A percentile compares a stretch with the other conserved stretches of the same genome.
phyloP scores from a whole-genome alignment of 2,329 filamentous ascomycete genomes.

The Aspergillus aculeatinus region DNA sequence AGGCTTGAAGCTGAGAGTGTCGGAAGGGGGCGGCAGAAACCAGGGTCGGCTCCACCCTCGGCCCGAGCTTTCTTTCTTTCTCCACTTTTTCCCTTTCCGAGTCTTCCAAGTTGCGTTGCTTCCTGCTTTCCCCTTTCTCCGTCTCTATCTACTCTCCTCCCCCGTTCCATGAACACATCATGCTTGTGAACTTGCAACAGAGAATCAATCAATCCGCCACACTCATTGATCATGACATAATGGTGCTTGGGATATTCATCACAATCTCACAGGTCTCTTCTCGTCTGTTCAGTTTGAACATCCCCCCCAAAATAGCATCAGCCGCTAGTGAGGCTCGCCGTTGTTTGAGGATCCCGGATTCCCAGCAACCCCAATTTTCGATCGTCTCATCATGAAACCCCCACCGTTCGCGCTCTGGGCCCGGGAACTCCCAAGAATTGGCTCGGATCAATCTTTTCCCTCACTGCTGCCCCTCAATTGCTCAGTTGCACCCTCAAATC shows the following conservation, averaged over 20 bases:
- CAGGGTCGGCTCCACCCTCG: neutral
- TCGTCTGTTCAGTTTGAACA: too few species aligned
- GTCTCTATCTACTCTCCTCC: neutral
- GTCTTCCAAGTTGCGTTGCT: too few species aligned
- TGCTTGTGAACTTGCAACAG: too few species aligned
- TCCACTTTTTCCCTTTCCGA: neutral
- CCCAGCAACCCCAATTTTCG: neutral
- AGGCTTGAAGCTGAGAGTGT: neutral
- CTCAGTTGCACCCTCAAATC: neutral
- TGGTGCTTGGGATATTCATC: too few species aligned
- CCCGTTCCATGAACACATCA: too few species aligned
- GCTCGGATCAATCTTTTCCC: neutral
- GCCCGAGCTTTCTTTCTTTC: neutral
- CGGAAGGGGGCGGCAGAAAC: neutral
- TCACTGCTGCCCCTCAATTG: neutral
- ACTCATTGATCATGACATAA: too few species aligned
- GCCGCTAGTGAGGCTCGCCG: neutral
- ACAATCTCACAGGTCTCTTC: too few species aligned
- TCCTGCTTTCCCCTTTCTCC: neutral
- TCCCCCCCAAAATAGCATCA: neutral
- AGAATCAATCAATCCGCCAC: too few species aligned
- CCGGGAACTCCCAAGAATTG: neutral
- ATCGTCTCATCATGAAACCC: neutral
- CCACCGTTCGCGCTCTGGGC: neutral
- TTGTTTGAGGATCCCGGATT: neutral